phyloP scores from a whole-genome alignment of 208 protist genomes.

The Acanthamoeba triangularis region DNA sequence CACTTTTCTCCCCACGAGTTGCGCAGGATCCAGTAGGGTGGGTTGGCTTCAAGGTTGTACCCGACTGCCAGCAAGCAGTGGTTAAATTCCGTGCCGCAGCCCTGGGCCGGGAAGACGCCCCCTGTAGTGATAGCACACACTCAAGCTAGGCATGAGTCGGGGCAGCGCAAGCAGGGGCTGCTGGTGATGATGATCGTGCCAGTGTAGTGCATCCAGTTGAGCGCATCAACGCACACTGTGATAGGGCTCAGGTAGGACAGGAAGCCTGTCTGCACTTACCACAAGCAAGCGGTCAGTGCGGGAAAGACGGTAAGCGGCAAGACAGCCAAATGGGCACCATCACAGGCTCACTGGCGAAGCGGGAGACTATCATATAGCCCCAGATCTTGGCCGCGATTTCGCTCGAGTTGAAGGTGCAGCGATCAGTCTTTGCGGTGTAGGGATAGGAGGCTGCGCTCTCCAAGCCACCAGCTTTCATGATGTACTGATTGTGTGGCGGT shows the following conservation, averaged over 20 bases:
- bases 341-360: background rate
- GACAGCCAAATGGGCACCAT: background rate
- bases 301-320: no score
- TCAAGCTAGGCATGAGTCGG: background rate
- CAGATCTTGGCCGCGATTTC: background rate
- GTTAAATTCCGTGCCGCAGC: background rate
- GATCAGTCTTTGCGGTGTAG: background rate
- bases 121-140: background rate
- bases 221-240: background rate
- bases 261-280: background rate
- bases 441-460: background rate
- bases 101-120: background rate
- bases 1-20: background rate
- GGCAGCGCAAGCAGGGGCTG: no score
- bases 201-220: background rate
- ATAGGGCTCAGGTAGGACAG: background rate
- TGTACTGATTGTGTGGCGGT: background rate
- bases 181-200: background rate
- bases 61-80: background rate
- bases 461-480: background rate
- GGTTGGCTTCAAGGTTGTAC: background rate
- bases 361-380: background rate
- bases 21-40: background rate
- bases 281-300: background rate
- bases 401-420: background rate